phyloP scores from a whole-genome alignment of 2,329 filamentous ascomycete genomes.

The Fonsecaea erecta region DNA sequence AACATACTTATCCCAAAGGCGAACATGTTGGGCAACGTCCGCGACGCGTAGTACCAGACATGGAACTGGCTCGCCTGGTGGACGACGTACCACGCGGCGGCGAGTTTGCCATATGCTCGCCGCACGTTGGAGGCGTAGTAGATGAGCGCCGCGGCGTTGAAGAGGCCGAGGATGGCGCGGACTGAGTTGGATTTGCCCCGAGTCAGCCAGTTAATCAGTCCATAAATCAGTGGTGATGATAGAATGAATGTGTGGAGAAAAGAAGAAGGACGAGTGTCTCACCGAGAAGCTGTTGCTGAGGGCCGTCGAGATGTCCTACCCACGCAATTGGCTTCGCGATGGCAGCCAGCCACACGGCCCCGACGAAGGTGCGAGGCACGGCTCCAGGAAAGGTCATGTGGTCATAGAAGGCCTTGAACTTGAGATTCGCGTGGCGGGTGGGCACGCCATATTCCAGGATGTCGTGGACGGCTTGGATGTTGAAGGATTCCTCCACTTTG shows the following conservation, averaged over 20 bases:
- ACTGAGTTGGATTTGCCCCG: conserved; percentile 51
- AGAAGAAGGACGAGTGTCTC: too few species aligned
- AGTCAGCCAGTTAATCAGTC: too few species aligned
- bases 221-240: conserved; percentile 1
- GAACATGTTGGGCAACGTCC: conserved; percentile 95
- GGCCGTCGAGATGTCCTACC: conserved; percentile 52
- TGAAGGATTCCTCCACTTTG: conserved; percentile 99
- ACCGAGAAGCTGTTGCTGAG: conserved; percentile 64
- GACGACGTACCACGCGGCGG: conserved; percentile 77
- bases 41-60: conserved; percentile 86
- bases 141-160: conserved; percentile 72
- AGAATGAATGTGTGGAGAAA: neutral
- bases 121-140: conserved; percentile 68
- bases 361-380: conserved; percentile 88
- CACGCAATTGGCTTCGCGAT: conserved; percentile 69
- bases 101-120: conserved; percentile 68
- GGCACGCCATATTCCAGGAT: conserved; percentile 81
- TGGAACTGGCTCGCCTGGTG: conserved; percentile 89
- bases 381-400: conserved; percentile 89
- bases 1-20: conserved; percentile 83
- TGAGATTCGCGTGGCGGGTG: conserved; percentile 52
- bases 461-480: conserved; percentile 91
- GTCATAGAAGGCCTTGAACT: conserved; percentile 72
- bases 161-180: conserved; percentile 74
- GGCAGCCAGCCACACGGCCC: conserved; percentile 75